Percentiles rank a stretch among this genome's conserved stretches.
phyloP scores from a whole-genome alignment of 1,139 yeast species.

The Magnusiomyces ingens region DNA sequence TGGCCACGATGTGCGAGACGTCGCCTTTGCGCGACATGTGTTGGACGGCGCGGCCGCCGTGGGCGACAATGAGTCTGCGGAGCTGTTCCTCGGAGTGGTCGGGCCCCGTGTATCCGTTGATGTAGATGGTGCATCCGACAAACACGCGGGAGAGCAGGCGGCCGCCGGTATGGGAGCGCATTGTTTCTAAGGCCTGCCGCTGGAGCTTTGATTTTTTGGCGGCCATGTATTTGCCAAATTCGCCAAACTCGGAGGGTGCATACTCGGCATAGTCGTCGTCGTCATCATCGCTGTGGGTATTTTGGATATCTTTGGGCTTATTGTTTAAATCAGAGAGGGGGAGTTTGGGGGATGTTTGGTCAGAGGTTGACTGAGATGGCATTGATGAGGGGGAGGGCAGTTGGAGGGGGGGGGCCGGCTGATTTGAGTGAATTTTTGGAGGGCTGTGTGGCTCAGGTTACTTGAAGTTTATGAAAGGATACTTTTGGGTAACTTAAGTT shows the following conservation, averaged over 20 bases:
- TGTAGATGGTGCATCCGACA: slow-evolving; percentile 56
- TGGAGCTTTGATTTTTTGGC: slow-evolving; percentile 65
- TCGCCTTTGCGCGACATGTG: slow-evolving; percentile 53
- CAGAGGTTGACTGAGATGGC: too few relatives aligned
- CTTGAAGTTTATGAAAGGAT: too few relatives aligned
- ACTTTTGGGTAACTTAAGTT: too few relatives aligned
- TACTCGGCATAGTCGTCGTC: slow-evolving; percentile 21
- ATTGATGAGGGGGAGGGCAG: too few relatives aligned
- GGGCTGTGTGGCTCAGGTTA: too few relatives aligned
- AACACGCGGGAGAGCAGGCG: slow-evolving; percentile 42
- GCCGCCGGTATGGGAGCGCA: slow-evolving; percentile 22
- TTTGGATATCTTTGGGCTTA: too few relatives aligned
- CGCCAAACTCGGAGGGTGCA: slow-evolving; percentile 56
- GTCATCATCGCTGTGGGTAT: too few relatives aligned
- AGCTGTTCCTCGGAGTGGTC: slow-evolving; percentile 66
- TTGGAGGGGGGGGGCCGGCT: too few relatives aligned
- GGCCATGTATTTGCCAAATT: slow-evolving; percentile 58
- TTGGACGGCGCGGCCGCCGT: slow-evolving; percentile 53
- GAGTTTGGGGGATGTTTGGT: too few relatives aligned
- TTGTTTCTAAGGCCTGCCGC: slow-evolving; percentile 47
- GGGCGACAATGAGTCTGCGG: slow-evolving; percentile 59
- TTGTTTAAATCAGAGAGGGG: too few relatives aligned
- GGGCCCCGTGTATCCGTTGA: slow-evolving; percentile 68
- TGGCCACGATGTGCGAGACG: slow-evolving; percentile 82
- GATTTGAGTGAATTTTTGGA: too few relatives aligned